These are phyloP conservation scores for Fonticula alba DNA, from an alignment of 78 protist species.

Conservation along the genomic window DNA sequence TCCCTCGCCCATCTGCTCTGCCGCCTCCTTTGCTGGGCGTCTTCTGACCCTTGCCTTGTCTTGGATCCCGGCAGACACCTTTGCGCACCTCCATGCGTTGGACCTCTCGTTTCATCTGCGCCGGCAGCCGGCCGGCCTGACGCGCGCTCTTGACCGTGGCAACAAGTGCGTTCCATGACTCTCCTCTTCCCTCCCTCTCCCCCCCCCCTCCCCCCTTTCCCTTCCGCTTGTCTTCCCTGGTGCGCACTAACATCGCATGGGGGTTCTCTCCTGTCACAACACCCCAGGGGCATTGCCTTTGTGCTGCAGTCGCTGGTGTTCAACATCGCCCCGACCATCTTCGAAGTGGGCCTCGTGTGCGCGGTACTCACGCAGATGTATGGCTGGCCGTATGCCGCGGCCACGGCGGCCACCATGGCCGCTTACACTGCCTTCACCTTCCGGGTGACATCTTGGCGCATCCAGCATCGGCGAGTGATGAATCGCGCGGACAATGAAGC, in stretches of 20 bases:
- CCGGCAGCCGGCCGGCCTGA: slow-evolving; percentile 65
- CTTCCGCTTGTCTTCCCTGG: not conserved
- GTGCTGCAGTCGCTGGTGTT: slow-evolving; percentile 43
- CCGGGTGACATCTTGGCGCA: slow-evolving; percentile 54
- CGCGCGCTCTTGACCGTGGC: slow-evolving; percentile 66
- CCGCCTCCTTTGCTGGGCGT: slow-evolving; percentile 1
- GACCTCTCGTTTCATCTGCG: slow-evolving; percentile 59
- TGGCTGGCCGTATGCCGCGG: not conserved
- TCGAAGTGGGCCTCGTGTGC: slow-evolving; percentile 63
- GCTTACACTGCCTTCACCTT: slow-evolving; percentile 61
- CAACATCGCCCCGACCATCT: slow-evolving; percentile 60
- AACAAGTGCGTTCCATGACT: slow-evolving; percentile 7
- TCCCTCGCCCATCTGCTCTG: not conserved
- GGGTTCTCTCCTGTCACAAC: too few relatives aligned
- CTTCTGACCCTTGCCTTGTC: not conserved
- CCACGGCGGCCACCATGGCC: slow-evolving; percentile 24
- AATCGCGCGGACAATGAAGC: slow-evolving; percentile 34
- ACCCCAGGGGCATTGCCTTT: slow-evolving; percentile 40
- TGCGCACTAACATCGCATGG: too few relatives aligned
- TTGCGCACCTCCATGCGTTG: slow-evolving; percentile 49
- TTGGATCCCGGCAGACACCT: slow-evolving; percentile 27
- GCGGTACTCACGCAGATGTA: slow-evolving; percentile 23
- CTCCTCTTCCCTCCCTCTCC: not conserved
- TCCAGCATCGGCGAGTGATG: slow-evolving; percentile 21
- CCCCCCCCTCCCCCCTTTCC: not conserved